These are phyloP conservation scores for Magnusiomyces paraingens DNA, from an alignment of 1,139 yeast genomes.

Conservation along the genomic window DNA sequence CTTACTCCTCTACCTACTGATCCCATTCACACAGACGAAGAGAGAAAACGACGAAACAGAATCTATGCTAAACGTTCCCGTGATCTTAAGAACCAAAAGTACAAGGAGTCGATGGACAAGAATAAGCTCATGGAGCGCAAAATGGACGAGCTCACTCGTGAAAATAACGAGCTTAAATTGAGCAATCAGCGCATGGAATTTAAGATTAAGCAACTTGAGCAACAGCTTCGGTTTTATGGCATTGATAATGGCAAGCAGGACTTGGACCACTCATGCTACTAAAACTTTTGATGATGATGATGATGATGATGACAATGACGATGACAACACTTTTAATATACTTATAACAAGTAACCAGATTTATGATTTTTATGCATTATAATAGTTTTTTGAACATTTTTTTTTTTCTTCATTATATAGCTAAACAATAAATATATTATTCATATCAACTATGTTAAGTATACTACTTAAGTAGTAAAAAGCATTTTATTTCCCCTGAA, in stretches of 20 bases:
- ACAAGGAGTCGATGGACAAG: constrained; percentile 7
- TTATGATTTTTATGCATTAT: too few species aligned
- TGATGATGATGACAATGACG: background rate
- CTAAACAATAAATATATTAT: too few species aligned
- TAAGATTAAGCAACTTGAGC: constrained; percentile 6
- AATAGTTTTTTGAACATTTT: too few species aligned
- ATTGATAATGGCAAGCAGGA: background rate
- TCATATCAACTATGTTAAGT: too few species aligned
- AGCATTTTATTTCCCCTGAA: too few species aligned
- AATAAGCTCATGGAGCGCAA: constrained; percentile 9
- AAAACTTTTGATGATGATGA: background rate
- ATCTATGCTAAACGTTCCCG: constrained; percentile 16
- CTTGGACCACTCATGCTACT: background rate
- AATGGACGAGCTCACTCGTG: constrained; percentile 1
- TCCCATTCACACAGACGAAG: constrained; percentile 9
- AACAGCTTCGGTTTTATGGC: background rate
- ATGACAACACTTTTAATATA: background rate
- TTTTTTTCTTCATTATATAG: too few species aligned
- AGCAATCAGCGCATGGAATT: constrained; percentile 7
- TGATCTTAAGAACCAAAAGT: constrained; percentile 14
- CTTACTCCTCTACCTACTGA: background rate
- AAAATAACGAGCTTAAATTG: constrained; percentile 8
- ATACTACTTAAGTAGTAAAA: too few species aligned
- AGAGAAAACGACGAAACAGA: constrained; percentile 15
- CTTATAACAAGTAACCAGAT: background rate